Percentiles rank a stretch among this genome's conserved stretches.
Conservation (phyloP, 2,329 filamentous ascomycete genomes). For the Colletotrichum magnum region DNA sequence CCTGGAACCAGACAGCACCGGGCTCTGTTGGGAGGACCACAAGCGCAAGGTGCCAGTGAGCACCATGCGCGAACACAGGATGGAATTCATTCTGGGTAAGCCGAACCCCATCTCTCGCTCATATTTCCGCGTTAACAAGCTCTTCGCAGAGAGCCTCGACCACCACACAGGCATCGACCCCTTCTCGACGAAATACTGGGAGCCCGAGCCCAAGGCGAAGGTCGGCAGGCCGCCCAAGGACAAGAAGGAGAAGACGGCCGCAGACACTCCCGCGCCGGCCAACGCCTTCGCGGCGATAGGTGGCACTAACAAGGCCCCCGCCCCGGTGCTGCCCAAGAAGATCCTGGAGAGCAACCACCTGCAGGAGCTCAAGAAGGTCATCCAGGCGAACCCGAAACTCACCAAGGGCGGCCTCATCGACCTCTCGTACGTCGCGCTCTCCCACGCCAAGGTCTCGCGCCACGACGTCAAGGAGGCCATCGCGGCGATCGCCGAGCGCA, state of each 20-base stretch:
- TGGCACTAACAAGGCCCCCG: slow-evolving; percentile 11
- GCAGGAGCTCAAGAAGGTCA: slow-evolving; percentile 58
- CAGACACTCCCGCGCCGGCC: slow-evolving; percentile 48
- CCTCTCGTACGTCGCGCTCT: slow-evolving; percentile 38
- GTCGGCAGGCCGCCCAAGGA: slow-evolving; percentile 25
- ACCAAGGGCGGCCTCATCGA: slow-evolving; percentile 40
- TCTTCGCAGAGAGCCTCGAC: slow-evolving; percentile 59
- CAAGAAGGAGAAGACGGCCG: slow-evolving; percentile 51
- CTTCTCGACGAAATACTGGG: slow-evolving; percentile 88
- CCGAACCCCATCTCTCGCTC: slow-evolving; percentile 44
- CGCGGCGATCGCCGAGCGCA: slow-evolving; percentile 27
- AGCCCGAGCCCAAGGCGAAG: slow-evolving; percentile 54
- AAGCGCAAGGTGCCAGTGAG: slow-evolving; percentile 61
- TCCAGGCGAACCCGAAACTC: slow-evolving; percentile 44
- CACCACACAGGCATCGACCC: slow-evolving; percentile 79
- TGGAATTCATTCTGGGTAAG: slow-evolving; percentile 82
- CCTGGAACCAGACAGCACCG: slow-evolving; percentile 82
- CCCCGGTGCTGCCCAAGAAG: slow-evolving; percentile 35
- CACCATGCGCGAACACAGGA: slow-evolving; percentile 72
- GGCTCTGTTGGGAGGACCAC: slow-evolving; percentile 85
- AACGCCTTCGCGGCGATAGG: slow-evolving; percentile 55
- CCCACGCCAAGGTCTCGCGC: slow-evolving; percentile 39
- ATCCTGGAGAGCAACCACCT: slow-evolving; percentile 48
- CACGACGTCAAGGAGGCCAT: slow-evolving; percentile 41
- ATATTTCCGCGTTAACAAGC: slow-evolving; percentile 43